Evolutionary conservation across 1,139 yeast genomes (phyloP).

Genomic region (Kazachstania sp.): DNA sequence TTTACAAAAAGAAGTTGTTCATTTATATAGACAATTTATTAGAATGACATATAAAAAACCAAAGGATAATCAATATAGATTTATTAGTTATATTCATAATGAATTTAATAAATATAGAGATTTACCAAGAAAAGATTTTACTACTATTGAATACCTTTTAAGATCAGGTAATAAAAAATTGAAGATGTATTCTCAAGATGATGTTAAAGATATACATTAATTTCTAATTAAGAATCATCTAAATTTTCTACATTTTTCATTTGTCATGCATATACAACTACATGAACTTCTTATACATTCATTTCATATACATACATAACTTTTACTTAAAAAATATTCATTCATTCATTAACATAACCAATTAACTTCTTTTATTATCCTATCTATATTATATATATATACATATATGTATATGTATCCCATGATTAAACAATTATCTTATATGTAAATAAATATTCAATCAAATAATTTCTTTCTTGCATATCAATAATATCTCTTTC

Average conservation of each 20-base stretch:
- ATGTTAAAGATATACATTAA: constrained; percentile 53
- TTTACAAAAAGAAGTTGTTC: constrained; percentile 54
- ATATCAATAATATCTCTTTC: constrained; percentile 80
- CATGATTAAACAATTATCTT: background rate
- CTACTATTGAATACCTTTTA: constrained; percentile 77
- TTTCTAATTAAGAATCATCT: background rate
- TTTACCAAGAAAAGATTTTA: constrained; percentile 70
- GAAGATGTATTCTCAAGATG: constrained; percentile 64
- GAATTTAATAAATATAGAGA: constrained; percentile 58
- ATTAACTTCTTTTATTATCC: no score
- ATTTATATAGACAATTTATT: constrained; percentile 51
- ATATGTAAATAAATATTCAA: constrained; percentile 49
- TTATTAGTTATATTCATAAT: constrained; percentile 33
- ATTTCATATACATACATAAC: background rate
- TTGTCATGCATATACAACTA: background rate
- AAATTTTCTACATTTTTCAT: no score
- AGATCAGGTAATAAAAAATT: constrained; percentile 65
- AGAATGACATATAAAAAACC: constrained; percentile 54
- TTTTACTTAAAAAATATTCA: background rate
- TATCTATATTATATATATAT: background rate
- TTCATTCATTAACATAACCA: no score
- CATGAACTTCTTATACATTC: background rate
- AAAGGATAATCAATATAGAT: constrained; percentile 30
- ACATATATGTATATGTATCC: background rate
- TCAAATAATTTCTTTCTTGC: constrained; percentile 69